These are phyloP conservation scores for Berkeleyomyces rouxiae DNA, from an alignment of 2,329 filamentous ascomycete genomes.

Conservation along the genomic window DNA sequence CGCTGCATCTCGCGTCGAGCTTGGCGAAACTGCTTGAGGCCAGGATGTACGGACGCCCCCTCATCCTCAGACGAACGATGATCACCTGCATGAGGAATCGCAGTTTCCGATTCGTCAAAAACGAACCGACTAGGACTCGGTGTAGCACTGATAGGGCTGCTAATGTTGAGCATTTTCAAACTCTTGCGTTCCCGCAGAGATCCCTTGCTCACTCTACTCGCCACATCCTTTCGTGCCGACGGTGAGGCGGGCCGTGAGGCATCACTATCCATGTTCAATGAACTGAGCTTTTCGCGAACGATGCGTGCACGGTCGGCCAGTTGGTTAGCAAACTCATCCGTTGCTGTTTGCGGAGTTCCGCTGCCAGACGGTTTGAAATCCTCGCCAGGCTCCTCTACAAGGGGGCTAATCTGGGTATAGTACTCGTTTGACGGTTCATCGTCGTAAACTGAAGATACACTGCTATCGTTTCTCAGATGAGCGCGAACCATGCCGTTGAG, in stretches of 20 bases:
- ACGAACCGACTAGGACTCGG: constrained; percentile 21
- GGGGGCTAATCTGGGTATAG: constrained; percentile 18
- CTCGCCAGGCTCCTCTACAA: constrained; percentile 24
- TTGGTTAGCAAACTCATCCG: constrained; percentile 55
- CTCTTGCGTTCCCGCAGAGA: constrained; percentile 44
- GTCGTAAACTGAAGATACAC: constrained; percentile 62
- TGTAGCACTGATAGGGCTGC: constrained; percentile 25
- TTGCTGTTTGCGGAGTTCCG: neutral
- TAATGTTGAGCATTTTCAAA: constrained; percentile 44
- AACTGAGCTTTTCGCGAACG: constrained; percentile 57
- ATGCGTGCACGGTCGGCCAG: constrained; percentile 53
- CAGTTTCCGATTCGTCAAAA: constrained; percentile 18
- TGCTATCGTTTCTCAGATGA: constrained; percentile 69
- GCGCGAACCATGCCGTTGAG: constrained; percentile 70
- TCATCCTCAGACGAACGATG: constrained; percentile 24
- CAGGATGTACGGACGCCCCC: constrained; percentile 28
- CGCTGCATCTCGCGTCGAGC: constrained; percentile 39
- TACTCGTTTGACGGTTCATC: constrained; percentile 23
- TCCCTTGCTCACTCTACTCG: constrained; percentile 49
- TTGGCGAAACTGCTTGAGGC: constrained; percentile 39
- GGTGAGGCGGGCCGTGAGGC: constrained; percentile 21
- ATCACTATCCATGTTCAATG: constrained; percentile 45
- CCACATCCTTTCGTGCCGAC: constrained; percentile 25
- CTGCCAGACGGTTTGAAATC: neutral
- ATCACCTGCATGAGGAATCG: constrained; percentile 11